Base-by-base conservation (phyloP, 805 yeast species). In the Cyberlindnera japonica region DNA sequence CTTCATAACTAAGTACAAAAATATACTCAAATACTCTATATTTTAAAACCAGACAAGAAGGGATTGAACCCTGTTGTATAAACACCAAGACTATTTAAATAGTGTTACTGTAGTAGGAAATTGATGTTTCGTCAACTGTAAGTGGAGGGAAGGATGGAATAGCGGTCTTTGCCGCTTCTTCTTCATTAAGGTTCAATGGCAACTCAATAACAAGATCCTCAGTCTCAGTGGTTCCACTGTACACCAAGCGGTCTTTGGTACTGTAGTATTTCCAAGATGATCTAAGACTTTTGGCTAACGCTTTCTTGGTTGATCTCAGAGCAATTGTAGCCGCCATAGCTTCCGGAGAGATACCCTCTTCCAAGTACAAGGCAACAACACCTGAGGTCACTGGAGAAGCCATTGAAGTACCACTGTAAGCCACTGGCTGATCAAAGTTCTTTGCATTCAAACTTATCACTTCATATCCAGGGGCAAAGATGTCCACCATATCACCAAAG, bases 401-500 rank as follows among this genome's bases (percentile, higher is more conserved):
- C 93, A 84, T 84, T 3, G 93, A 84, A 0, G 93, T 84, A 1
- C 95, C 95, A 3, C 89, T 77, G 48, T 73, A 63, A 5, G 42
- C 44, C 1, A 59, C 40, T 2, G 63, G 53, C 6, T 35, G 38
- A 6, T 43, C 45, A 23, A 41, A 50, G 20, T 58, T 39, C 2
- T 23, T 54, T 20, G 62, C 61, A 22, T 75, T 68, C 18, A 80
- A 67, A 38, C 89, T 81, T 16, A 68, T 63, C 6, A 88, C 81
- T 13, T 66, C 66, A 0, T 77, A 80, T 0, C 97, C 98, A 19
- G 90, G 75, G 0, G 96, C 89, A 61, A 84, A 83, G 1, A 86
- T 67, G 53, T 86, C 88, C 9, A 90, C 91, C 55, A 93, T 84
- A 8, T 70, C 68, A 0, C 98, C 98, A 88, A 88, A 87, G 57